phyloP scores from a whole-genome alignment of 2,329 filamentous ascomycete species.

The Colletotrichum tanaceti region DNA sequence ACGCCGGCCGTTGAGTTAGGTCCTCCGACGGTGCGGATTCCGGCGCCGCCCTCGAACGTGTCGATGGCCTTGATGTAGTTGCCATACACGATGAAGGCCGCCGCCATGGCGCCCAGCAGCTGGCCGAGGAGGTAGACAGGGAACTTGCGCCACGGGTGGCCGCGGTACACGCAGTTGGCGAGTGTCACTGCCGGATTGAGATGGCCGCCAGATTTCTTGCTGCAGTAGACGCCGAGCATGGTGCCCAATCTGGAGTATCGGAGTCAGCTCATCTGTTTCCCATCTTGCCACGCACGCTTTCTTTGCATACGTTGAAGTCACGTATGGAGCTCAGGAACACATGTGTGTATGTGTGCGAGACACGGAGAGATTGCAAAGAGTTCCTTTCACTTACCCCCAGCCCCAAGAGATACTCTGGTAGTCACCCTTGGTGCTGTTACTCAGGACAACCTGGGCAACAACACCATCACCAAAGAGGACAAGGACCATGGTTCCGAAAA shows the following conservation, averaged over 20 bases:
- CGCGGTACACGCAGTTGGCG: constrained; percentile 74
- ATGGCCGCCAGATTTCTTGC: constrained; percentile 73
- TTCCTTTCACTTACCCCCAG: constrained; percentile 56
- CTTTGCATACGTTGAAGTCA: constrained; percentile 27
- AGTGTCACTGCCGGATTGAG: constrained; percentile 79
- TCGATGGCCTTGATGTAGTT: constrained; percentile 76
- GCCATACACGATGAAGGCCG: constrained; percentile 66
- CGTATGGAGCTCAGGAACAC: constrained; percentile 7
- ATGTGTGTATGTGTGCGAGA: too few species aligned
- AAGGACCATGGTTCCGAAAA: constrained; percentile 75
- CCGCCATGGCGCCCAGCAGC: constrained; percentile 74
- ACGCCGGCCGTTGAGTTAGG: constrained; percentile 74
- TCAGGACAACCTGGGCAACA: constrained; percentile 76
- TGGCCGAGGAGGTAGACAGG: constrained; percentile 76
- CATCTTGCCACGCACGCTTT: constrained; percentile 6
- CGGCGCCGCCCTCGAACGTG: constrained; percentile 68
- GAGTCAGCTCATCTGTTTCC: constrained; percentile 13
- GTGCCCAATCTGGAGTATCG: constrained; percentile 63
- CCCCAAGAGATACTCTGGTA: constrained; percentile 63
- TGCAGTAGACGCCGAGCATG: constrained; percentile 77
- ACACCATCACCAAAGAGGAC: constrained; percentile 78
- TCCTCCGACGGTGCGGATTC: constrained; percentile 70
- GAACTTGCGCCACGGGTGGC: constrained; percentile 76
- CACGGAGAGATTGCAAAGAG: neutral
- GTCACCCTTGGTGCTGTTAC: constrained; percentile 58